Conservation (phyloP, 1,139 yeast genomes). For the Geotrichum europaeum region DNA sequence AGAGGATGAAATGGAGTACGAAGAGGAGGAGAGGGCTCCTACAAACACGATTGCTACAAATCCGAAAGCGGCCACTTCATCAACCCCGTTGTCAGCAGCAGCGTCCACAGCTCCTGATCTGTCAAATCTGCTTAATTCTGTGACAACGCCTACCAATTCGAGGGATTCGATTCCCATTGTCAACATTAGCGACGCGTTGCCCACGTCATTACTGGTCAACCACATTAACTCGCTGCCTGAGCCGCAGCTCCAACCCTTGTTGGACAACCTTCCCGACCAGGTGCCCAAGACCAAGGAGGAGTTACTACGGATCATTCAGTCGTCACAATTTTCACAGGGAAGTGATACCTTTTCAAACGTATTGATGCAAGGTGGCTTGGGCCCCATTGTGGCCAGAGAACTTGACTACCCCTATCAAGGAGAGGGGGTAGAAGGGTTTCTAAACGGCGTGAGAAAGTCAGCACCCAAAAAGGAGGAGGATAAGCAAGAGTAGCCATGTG, state of each 20-base stretch:
- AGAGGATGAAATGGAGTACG: slow-evolving; percentile 44
- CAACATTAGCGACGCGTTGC: slow-evolving; percentile 40
- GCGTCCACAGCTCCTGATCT: not conserved
- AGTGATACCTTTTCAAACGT: slow-evolving; percentile 43
- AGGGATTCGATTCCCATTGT: slow-evolving; percentile 23
- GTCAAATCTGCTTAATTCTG: slow-evolving; percentile 17
- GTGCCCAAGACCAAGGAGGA: slow-evolving; percentile 40
- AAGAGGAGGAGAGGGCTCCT: slow-evolving; percentile 32
- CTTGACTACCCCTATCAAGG: slow-evolving; percentile 50
- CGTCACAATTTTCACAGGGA: slow-evolving; percentile 51
- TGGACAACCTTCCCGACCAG: slow-evolving; percentile 43
- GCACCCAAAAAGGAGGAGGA: slow-evolving; percentile 32
- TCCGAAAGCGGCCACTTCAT: not conserved
- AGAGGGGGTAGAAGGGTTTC: slow-evolving; percentile 53
- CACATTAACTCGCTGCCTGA: slow-evolving; percentile 40
- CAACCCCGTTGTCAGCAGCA: not conserved
- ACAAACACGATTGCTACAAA: not conserved
- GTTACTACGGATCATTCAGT: slow-evolving; percentile 44
- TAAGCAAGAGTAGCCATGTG: not conserved
- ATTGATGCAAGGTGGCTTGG: slow-evolving; percentile 45
- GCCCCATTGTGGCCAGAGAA: slow-evolving; percentile 47
- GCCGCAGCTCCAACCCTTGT: slow-evolving; percentile 36
- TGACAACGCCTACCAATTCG: slow-evolving; percentile 2
- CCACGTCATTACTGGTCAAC: slow-evolving; percentile 37
- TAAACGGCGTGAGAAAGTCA: slow-evolving; percentile 35